Base-by-base conservation (phyloP, 495 filamentous ascomycete genomes). In the Massariosphaeria phaeospora region DNA sequence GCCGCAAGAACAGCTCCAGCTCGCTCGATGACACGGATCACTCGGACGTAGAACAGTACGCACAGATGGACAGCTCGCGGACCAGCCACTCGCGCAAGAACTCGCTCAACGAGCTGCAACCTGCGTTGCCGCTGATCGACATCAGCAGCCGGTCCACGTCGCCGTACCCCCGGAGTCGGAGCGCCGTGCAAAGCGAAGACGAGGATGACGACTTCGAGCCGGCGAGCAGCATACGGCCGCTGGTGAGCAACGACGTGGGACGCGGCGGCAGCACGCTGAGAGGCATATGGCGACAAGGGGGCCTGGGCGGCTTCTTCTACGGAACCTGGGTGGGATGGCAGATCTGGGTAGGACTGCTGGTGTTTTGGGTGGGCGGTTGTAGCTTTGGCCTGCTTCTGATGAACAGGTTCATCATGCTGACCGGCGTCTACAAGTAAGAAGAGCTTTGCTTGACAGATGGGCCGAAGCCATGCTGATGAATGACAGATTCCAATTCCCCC, bases 331-430 rank as follows among this genome's bases (percentile, higher is more conserved):
- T 68, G 40, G 76, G 76, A 11, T 76, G 73, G 75, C 70, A 76
- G 60, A 57, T 76, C 1, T 76, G 74, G 57, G 73, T 79, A 25
- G 71, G 65, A 11, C 57, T 77, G 41, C 63, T 79, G 58, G 66
- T 76, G 13, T 58, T 75, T 20, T 72, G 72, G 67, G 64, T 74
- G 8, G 65, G 57, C 20, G 73, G 67, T 3, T 71, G 70, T 30
- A 62, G 68, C 20, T 73, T 76, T 57, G 70, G 66, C 31, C 53
- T 79, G 49, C 61, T 72, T 21, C 49, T 76, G 31, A 71, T 76
- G 71, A 78, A 79, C 63, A 54, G 72, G 43, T 75, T 79, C 39
- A 74, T 76, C 35, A 38, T 79, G 41, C 60, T 57, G 56, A 75
- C 74, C 33, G 76, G 75, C 31, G 73, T 75, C 18, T 77, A 78